Evolutionary conservation across 1,284 basidiomycete species (phyloP), one percentile per base, ranked within the genome.

Genomic region (Pseudozyma thailandica): DNA sequence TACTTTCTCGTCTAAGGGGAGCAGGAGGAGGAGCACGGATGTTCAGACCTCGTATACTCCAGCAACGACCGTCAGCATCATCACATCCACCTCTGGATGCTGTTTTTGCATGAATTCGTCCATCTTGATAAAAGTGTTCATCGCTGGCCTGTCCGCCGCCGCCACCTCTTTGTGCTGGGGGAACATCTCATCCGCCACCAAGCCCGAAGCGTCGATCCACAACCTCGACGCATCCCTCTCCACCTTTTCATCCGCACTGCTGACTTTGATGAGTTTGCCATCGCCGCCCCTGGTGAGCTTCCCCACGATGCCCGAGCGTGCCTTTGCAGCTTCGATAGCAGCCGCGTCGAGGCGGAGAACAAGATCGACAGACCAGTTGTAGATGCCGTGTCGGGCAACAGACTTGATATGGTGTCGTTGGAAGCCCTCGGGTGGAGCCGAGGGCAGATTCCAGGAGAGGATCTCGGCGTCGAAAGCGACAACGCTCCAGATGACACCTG

Each of bases 401-500:
- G 93, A 91, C 82, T 95, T 97, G 84, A 98, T 88, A 78, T 94
- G 92, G 82, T 98, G 95, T 7, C 93, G 87, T n/a, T 87, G 86
- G 62, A 89, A 88, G 44, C 84, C 85, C 7, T 59, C 48, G 16
- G 80, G 79, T 9, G 77, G 73, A 0, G 92, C 90, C 56, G 58
- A 61, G 18, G 83, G 82, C 4, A 85, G 72, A 60, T 84, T 90
- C 95, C 95, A 98, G 53, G 88, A 85, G 16, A 94, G 83, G 7
- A 98, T 92, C 65, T 96, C 91, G 0, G 93, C 94, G 53, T 94
- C 91, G 77, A 98, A 98, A 0, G 93, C 91, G 51, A 98, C 87
- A 1, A 92, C 93, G 88, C 80, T 91, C 93, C 93, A 94, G 62
- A 94, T 94, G 28, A 94, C 84, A 10, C 90, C 90, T 2, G 92